Percentiles rank a stretch among this genome's conserved stretches.
phyloP scores from a whole-genome alignment of 2,329 filamentous ascomycete species.

The Diaporthe australafricana region DNA sequence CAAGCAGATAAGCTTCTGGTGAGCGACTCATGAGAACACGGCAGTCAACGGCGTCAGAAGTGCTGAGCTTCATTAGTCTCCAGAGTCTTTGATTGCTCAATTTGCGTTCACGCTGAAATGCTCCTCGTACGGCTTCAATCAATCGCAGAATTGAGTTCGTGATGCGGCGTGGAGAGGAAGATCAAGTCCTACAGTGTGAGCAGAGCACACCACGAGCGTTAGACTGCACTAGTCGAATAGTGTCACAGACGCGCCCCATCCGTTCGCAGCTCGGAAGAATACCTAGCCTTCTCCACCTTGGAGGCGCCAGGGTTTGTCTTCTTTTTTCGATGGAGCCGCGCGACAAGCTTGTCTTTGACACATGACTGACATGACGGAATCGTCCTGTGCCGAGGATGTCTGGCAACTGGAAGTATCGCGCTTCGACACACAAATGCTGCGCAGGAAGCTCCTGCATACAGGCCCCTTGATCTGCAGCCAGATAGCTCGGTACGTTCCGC shows the following conservation, averaged over 20 bases:
- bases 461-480: conserved; percentile 16
- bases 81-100: neutral
- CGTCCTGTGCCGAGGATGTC: neutral
- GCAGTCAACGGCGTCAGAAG: neutral
- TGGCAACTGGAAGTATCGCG: conserved; percentile 5
- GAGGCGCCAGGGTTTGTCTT: conserved; percentile 23
- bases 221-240: neutral
- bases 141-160: too few relatives aligned
- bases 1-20: conserved; percentile 10
- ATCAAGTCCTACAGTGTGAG: neutral
- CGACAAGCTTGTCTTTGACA: conserved; percentile 29
- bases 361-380: conserved; percentile 8
- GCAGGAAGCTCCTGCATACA: conserved; percentile 10
- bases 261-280: conserved; percentile 20
- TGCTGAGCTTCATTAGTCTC: neutral
- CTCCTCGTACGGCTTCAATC: neutral
- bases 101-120: neutral
- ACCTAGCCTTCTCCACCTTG: conserved; percentile 12
- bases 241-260: conserved; percentile 24
- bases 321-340: conserved; percentile 30
- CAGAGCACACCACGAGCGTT: neutral
- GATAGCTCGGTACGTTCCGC: conserved; percentile 21
- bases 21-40: conserved; percentile 4
- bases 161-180: neutral
- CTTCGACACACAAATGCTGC: neutral